Evolutionary conservation across 1,284 basidiomycete species (phyloP).

Genomic region (Termitomyces sp.): DNA sequence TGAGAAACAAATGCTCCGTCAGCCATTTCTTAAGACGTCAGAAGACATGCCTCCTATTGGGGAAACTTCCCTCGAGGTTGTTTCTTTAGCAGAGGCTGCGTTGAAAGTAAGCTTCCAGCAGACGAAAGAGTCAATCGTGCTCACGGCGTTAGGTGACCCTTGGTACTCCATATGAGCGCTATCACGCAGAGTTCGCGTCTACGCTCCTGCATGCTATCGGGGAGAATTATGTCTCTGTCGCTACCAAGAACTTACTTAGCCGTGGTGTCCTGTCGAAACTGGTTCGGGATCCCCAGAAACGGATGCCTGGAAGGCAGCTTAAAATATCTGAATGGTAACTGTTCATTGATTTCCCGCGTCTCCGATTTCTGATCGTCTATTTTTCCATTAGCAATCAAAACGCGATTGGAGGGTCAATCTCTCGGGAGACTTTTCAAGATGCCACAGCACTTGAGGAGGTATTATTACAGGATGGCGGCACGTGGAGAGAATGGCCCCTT

Average conservation of each 20-base stretch:
- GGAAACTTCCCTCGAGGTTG: constrained; percentile 31
- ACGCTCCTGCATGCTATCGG: constrained; percentile 51
- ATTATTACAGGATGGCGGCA: constrained; percentile 36
- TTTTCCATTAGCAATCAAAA: constrained; percentile 52
- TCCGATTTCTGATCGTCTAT: constrained; percentile 5
- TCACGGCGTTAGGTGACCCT: constrained; percentile 56
- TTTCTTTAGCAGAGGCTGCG: constrained; percentile 57
- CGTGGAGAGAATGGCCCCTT: constrained; percentile 69
- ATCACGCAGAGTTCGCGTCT: constrained; percentile 54
- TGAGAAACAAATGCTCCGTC: constrained; percentile 60
- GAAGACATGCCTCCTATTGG: constrained; percentile 32
- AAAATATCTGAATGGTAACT: constrained; percentile 64
- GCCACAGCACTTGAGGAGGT: constrained; percentile 59
- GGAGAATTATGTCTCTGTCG: constrained; percentile 44
- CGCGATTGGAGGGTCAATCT: constrained; percentile 59
- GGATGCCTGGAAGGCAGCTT: constrained; percentile 61
- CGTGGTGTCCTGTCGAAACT: constrained; percentile 63
- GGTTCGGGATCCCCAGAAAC: constrained; percentile 55
- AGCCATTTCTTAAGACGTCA: constrained; percentile 47
- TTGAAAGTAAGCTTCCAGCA: constrained; percentile 52
- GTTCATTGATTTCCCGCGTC: neutral
- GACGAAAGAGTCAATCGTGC: neutral
- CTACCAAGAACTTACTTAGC: constrained; percentile 52
- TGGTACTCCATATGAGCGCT: constrained; percentile 62
- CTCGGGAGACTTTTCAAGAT: constrained; percentile 62